These are phyloP conservation scores for Fusarium xylarioides DNA, from an alignment of 2,329 filamentous ascomycete genomes.

Conservation along the genomic window DNA sequence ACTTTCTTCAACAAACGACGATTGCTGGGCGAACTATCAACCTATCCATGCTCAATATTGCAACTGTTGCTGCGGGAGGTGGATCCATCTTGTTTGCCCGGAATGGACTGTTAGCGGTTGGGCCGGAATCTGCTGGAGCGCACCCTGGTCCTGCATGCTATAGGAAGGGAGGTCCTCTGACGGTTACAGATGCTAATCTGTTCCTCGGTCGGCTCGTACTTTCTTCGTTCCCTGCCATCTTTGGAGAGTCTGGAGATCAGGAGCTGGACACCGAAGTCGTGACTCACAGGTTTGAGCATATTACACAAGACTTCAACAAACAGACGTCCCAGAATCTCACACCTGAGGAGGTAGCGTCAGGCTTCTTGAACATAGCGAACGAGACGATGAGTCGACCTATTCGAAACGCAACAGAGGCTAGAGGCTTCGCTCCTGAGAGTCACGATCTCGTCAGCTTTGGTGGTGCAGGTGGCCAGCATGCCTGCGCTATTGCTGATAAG, in stretches of 20 bases:
- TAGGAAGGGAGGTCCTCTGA: conserved; percentile 74
- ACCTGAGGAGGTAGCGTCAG: conserved; percentile 63
- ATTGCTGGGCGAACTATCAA: conserved; percentile 76
- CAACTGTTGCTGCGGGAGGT: conserved; percentile 67
- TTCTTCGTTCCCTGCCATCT: conserved; percentile 76
- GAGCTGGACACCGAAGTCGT: conserved; percentile 52
- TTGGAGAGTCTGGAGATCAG: conserved; percentile 72
- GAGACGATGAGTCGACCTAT: conserved; percentile 82
- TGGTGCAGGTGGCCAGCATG: conserved; percentile 74
- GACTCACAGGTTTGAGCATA: conserved; percentile 48
- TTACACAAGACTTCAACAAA: conserved; percentile 53
- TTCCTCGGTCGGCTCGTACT: conserved; percentile 66
- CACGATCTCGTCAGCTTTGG: conserved; percentile 61
- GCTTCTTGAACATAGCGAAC: conserved; percentile 79
- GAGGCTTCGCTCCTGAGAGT: conserved; percentile 44
- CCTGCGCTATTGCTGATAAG: conserved; percentile 51
- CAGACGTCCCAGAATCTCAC: conserved; percentile 46
- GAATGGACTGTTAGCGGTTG: conserved; percentile 75
- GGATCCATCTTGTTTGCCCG: conserved; percentile 68
- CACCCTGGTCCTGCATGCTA: conserved; percentile 77
- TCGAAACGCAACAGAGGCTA: conserved; percentile 73
- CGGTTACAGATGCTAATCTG: conserved; percentile 76
- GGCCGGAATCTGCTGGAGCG: conserved; percentile 75
- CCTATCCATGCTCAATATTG: conserved; percentile 76
- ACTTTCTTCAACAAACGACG: conserved; percentile 76